Evolutionary conservation across 176 grass and related monocot genomes (phyloP).

Genomic region (Triticum aestivum): IWGSC_CS_RefSeq_v2.1 NC_057796.1:337651569-337652068

Average conservation of each 20-base stretch:
- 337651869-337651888: neutral
- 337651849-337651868: neutral
- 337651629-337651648: conserved; percentile 1
- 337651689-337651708: neutral
- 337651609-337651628: conserved; percentile 9
- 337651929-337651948: neutral
- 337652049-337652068: too few relatives aligned
- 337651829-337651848: neutral
- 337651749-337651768: neutral
- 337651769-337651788: neutral
- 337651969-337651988: too few relatives aligned
- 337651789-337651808: neutral
- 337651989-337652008: too few relatives aligned
- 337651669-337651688: neutral
- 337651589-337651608: conserved; percentile 9
- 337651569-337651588: neutral
- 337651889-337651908: neutral
- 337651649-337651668: neutral
- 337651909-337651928: neutral
- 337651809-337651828: neutral
- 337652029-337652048: too few relatives aligned
- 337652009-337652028: too few relatives aligned
- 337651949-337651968: neutral
- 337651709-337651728: neutral
- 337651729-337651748: neutral